Base-by-base conservation (phyloP, 805 yeast species). In the Saccharomycopsis sp. region DNA sequence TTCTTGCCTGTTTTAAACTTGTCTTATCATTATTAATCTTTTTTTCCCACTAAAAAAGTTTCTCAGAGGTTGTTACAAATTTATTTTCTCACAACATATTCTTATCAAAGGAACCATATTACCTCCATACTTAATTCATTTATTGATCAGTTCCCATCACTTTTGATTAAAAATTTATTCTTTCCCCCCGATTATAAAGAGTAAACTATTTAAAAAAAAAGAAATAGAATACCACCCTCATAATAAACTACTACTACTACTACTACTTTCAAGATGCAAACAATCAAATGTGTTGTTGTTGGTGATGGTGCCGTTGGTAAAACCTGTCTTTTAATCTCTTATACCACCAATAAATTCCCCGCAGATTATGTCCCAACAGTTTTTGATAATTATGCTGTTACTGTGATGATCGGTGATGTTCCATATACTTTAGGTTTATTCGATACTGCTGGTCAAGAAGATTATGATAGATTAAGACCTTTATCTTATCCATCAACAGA, bases 281-380 rank as follows among this genome's bases (percentile, higher is more conserved):
- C 72, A 37, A 61, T 83, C 61, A 89, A 89, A 66, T 92, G 97
- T 72, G 97, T 92, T 51, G 96, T 89, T 50, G 97, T 92, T 42
- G 98, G 98, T 51, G 98, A 92, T 66, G 98, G 98, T 84, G 97
- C 97, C 52, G 97, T 92, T 49, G 98, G 98, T 54, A 89, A 33
- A 14, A 89, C 97, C 15, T 89, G 97, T 67, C 75, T 92, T 49
- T 72, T 92, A 52, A 89, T 89, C 57, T 88, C 96, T 49, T 89
- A 89, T 64, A 89, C 97, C 39, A 89, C 96, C 46, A 84, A 86
- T 66, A 92, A 89, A 61, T 89, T 89, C 64, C 98, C 98, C 23
- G 92, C 94, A 41, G 97, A 92, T 64, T 89, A 89, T 59, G 96
- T 89, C 42, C 98, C 97, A 47, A 89, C 98, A n/a, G 97, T 89